Evolutionary conservation across 345 rosid species (phyloP).

Genomic region (Sonneratia alba): DNA sequence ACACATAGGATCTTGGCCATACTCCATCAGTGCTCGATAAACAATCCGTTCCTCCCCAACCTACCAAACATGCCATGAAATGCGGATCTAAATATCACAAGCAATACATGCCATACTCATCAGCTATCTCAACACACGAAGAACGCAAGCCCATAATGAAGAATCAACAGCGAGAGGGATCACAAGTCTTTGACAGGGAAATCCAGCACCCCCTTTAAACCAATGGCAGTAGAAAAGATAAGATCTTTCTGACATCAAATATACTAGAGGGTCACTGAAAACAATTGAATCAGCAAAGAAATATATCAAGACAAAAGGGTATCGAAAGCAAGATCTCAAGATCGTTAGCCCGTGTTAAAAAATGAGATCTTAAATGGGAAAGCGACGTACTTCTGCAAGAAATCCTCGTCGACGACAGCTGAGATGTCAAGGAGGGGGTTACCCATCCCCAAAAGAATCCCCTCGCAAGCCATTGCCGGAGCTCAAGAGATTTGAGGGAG

Average conservation of each 20-base stretch:
- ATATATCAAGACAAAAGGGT: background rate
- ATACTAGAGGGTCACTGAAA: background rate
- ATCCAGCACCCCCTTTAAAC: background rate
- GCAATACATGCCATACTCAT: no score
- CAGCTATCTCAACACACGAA: background rate
- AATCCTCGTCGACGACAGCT: slow-evolving; percentile 79
- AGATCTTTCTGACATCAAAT: background rate
- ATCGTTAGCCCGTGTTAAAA: background rate
- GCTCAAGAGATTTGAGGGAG: background rate
- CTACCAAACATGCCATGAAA: background rate
- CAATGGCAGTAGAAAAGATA: background rate
- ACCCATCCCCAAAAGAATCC: slow-evolving; percentile 82
- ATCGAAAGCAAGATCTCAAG: background rate
- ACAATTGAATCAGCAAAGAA: background rate
- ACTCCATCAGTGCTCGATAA: background rate
- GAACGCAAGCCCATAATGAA: background rate
- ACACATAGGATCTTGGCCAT: background rate
- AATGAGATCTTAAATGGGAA: background rate
- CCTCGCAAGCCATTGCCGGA: slow-evolving; percentile 48
- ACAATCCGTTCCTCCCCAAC: background rate
- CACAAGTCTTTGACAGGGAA: background rate
- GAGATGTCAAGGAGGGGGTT: slow-evolving; percentile 98
- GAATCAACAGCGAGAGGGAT: background rate
- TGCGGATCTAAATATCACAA: background rate
- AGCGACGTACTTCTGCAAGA: slow-evolving; percentile 50